Evolutionary conservation across 2,329 filamentous ascomycete genomes (phyloP).

Genomic region (Endothia cerciana): DNA sequence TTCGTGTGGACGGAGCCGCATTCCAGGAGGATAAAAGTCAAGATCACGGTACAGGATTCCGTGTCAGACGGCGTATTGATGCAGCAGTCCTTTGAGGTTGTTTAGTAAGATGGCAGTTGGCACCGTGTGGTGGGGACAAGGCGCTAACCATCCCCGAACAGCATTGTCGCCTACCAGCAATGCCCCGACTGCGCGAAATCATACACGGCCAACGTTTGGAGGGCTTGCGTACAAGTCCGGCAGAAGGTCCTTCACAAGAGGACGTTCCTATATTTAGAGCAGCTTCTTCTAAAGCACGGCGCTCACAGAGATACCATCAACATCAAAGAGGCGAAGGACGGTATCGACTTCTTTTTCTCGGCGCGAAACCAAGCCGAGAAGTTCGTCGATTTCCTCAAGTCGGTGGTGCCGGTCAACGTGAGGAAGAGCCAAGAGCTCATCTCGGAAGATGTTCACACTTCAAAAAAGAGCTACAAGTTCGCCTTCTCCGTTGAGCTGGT

Average conservation of each 20-base stretch:
- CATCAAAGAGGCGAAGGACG: conserved; percentile 92
- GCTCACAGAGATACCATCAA: conserved; percentile 95
- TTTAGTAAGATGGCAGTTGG: conserved; percentile 55
- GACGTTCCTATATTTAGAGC: conserved; percentile 73
- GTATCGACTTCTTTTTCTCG: conserved; percentile 94
- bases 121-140: background rate
- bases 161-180: conserved; percentile 83
- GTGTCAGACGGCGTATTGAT: conserved; percentile 68
- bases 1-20: conserved; percentile 99
- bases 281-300: conserved; percentile 91
- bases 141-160: background rate
- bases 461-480: conserved; percentile 92
- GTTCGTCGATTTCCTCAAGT: conserved; percentile 76
- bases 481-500: conserved; percentile 87
- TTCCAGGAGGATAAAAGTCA: conserved; percentile 88
- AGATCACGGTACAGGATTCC: conserved; percentile 85
- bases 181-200: conserved; percentile 95
- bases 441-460: conserved; percentile 89
- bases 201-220: conserved; percentile 95
- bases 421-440: conserved; percentile 69
- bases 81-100: conserved; percentile 94
- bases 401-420: conserved; percentile 68
- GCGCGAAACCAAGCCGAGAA: conserved; percentile 86
- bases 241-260: conserved; percentile 98
- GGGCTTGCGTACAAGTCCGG: conserved; percentile 89